phyloP scores from a whole-genome alignment of 768 basidiomycete species.

The Mycena alexandri region DNA sequence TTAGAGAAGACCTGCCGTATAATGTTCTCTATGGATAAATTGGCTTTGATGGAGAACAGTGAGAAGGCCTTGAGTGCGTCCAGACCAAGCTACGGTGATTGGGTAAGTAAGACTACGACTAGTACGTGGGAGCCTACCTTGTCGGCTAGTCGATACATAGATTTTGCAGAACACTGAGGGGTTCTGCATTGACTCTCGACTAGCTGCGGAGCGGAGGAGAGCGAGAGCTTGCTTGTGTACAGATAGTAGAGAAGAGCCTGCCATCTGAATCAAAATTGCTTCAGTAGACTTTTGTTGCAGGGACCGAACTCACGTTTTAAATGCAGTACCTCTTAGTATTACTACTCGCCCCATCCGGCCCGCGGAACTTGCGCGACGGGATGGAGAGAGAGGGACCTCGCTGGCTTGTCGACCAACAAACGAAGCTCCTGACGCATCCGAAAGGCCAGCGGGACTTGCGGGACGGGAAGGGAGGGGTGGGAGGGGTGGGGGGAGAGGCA shows the following conservation, averaged over 20 bases:
- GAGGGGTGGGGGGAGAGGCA: too few species aligned
- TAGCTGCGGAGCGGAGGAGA: not conserved
- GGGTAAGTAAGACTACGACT: not conserved
- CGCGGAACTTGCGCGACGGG: too few species aligned
- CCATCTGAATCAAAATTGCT: constrained; percentile 6
- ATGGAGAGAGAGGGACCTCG: not conserved
- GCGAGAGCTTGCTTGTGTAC: constrained; percentile 12
- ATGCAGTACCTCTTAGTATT: constrained; percentile 5
- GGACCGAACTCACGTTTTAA: constrained; percentile 7
- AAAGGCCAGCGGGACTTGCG: too few species aligned
- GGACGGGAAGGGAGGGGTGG: too few species aligned
- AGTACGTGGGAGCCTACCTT: not conserved
- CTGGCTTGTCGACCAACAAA: not conserved
- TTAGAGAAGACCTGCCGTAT: constrained; percentile 20
- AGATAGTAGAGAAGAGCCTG: constrained; percentile 10
- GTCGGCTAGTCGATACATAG: constrained; percentile 17
- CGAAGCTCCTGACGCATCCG: not conserved
- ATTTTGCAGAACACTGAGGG: constrained; percentile 16
- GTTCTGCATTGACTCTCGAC: not conserved
- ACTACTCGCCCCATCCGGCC: constrained; percentile 6
- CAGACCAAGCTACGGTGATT: constrained; percentile 6
- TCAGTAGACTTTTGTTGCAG: not conserved
- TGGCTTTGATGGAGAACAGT: constrained; percentile 6
- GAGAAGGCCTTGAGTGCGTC: constrained; percentile 21
- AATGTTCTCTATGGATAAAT: constrained; percentile 11